Evolutionary conservation across 2,329 filamentous ascomycete genomes (phyloP), one percentile per base, ranked within the genome.

Genomic region (Akanthomyces dipterigenus): DNA sequence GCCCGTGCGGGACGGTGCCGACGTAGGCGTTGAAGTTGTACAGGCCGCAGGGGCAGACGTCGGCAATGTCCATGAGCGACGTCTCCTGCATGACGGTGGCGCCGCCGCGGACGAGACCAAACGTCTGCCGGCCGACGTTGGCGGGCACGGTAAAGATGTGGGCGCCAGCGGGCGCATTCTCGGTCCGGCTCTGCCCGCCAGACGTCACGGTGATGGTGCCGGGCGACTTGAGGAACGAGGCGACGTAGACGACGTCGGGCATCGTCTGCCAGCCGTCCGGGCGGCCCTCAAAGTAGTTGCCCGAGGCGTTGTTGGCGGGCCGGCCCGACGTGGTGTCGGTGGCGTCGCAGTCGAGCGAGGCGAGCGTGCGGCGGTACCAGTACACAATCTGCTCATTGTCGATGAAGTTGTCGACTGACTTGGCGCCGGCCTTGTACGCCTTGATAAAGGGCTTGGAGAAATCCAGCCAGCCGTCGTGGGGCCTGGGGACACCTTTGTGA

Each of bases 311-410:
- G 65, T 78, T 75, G 36, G 77, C 74, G 12, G 70, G 69, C n/a
- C 60, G 60, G 22, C 71, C 74, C 64, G 77, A 74, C 0, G 78
- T 81, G 1, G 78, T 82, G 65, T 83, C 81, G 16, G 81, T 83
- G 6, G 76, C 68, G 62, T 82, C 79, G 68, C 81, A 84, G 67
- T 81, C 67, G 38, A 80, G 66, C 12, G 64, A 62, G 63, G 74
- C 77, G 1, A 76, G 75, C 1, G 77, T 81, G 2, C 80, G 80
- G 1, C 81, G 76, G 69, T 82, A 84, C 81, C 81, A 84, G 72
- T 84, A 84, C 36, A 82, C 70, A 16, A 84, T 68, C 68, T 80
- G 74, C 24, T 84, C 81, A 12, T 75, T 69, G 40, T 71, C 70
- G 64, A 82, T 78, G 69, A 77, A 77, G 63, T 46, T 82, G 57